These are phyloP conservation scores for Knoxdaviesia proteae DNA, from an alignment of 2,329 filamentous ascomycete species.

Conservation along the genomic window DNA sequence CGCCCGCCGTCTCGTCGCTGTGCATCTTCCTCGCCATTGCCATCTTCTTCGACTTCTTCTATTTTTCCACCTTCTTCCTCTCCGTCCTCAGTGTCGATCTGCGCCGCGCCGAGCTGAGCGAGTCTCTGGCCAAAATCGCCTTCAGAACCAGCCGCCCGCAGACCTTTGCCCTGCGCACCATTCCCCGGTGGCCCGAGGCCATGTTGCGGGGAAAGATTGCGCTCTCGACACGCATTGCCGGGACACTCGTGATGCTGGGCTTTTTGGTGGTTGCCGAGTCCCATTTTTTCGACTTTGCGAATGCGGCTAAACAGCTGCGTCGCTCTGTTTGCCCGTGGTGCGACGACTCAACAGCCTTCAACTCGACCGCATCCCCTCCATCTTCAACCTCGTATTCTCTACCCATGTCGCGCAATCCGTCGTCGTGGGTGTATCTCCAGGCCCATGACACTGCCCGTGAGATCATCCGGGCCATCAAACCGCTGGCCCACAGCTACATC, in stretches of 20 bases:
- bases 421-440: constrained; percentile 56
- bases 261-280: constrained; percentile 57
- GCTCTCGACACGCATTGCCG: constrained; percentile 53
- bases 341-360: constrained; percentile 10
- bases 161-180: too few relatives aligned
- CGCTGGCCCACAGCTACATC: constrained; percentile 47
- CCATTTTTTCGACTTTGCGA: constrained; percentile 43
- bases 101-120: constrained; percentile 51
- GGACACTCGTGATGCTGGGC: constrained; percentile 50
- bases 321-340: too few relatives aligned
- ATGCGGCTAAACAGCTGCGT: too few relatives aligned
- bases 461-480: constrained; percentile 57
- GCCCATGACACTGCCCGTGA: constrained; percentile 62
- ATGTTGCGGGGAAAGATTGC: constrained; percentile 44
- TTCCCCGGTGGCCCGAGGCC: constrained; percentile 30
- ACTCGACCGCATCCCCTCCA: too few relatives aligned
- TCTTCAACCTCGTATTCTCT: too few relatives aligned
- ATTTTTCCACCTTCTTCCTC: constrained; percentile 60
- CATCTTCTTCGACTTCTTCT: constrained; percentile 57
- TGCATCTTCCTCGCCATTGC: constrained; percentile 59
- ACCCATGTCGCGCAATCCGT: constrained; percentile 36
- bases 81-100: constrained; percentile 65
- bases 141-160: constrained; percentile 7
- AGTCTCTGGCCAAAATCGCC: constrained; percentile 38
- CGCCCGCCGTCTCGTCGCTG: constrained; percentile 51